Base-by-base conservation (phyloP, 1,284 basidiomycete species). In the Rhodotorula sp. region DNA sequence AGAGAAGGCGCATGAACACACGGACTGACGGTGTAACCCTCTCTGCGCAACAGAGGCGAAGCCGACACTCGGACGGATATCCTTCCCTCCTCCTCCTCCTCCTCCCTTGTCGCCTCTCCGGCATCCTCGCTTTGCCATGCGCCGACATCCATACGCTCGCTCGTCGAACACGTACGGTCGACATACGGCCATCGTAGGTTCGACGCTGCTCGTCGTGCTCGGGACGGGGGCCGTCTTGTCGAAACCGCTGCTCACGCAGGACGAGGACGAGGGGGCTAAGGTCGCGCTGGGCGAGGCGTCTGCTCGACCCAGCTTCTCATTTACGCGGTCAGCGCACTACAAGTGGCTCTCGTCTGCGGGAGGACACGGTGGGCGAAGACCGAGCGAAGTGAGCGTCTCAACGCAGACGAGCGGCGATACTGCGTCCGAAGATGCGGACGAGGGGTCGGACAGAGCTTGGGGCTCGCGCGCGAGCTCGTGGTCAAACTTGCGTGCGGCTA, bases 181-280 rank as follows among this genome's bases (percentile, higher is more conserved):
- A 44, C 39, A 44, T 44, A 44, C 39, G 11, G 39, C 39, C 39
- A 17, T 44, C 39, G 39, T 15, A 15, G 39, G 39, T 3, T 44
- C 39, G 39, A 34, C 53, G 0, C 47, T 73, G 3, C 67, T 67
- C 0, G 57, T 68, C n/a, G 59, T 62, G 1, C 56, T 71, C 30
- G 64, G 64, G 4, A 58, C 62, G 11, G 29, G 32, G 2, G 44
- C 65, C 24, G 44, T 64, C 22, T 34, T 48, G 24, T 24, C 55
- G 20, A 30, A 44, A 2, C 39, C 64, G n/a, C 46, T 59, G 6
- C 30, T 51, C 59, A 64, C 62, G 59, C 55, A 57, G 46, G 59
- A 61, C 54, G 59, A 56, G 46, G 64, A 66, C 22, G 52, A 51
- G n/a, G n/a, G n/a, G n/a, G n/a, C n/a, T 19, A 20, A 6, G 15